These are phyloP conservation scores for Coemansia sp. DNA, from an alignment of 192 early-diverging fungal species.

Conservation along the genomic window DNA sequence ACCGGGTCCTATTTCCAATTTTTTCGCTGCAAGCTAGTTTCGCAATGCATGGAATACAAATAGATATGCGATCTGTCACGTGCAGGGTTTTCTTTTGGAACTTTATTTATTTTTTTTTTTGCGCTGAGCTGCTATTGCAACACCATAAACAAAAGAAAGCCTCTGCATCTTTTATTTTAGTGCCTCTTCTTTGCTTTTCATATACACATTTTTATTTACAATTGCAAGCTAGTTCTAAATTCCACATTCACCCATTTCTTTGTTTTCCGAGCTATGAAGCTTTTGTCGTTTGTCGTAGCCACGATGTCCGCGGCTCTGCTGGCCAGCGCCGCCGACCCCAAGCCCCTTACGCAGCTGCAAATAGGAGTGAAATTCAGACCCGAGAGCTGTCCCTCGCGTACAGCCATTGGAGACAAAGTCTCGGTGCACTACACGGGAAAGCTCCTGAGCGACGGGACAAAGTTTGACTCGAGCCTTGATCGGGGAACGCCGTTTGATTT, in stretches of 20 bases:
- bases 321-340: slow-evolving; percentile 3
- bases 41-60: background rate
- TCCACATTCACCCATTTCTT: too few relatives aligned
- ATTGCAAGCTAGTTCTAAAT: too few relatives aligned
- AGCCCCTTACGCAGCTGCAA: slow-evolving; percentile 33
- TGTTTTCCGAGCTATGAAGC: background rate
- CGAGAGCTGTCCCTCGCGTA: slow-evolving; percentile 15
- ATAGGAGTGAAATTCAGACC: slow-evolving; percentile 37
- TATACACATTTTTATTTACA: too few relatives aligned
- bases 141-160: too few relatives aligned
- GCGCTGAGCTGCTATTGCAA: too few relatives aligned
- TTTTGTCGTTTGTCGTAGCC: slow-evolving; percentile 2
- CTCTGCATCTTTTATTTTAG: too few relatives aligned
- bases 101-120: too few relatives aligned
- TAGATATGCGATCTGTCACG: background rate
- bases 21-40: too few relatives aligned
- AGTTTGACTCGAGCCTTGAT: slow-evolving; percentile 85
- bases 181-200: too few relatives aligned
- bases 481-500: slow-evolving; percentile 77
- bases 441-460: slow-evolving; percentile 62
- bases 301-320: background rate
- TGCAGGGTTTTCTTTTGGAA: background rate
- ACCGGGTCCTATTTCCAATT: too few relatives aligned
- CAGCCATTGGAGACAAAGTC: slow-evolving; percentile 58
- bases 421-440: slow-evolving; percentile 61